These are phyloP conservation scores for Cardiospermum halicacabum DNA, from an alignment of 345 rosid genomes.

Conservation along the genomic window DNA sequence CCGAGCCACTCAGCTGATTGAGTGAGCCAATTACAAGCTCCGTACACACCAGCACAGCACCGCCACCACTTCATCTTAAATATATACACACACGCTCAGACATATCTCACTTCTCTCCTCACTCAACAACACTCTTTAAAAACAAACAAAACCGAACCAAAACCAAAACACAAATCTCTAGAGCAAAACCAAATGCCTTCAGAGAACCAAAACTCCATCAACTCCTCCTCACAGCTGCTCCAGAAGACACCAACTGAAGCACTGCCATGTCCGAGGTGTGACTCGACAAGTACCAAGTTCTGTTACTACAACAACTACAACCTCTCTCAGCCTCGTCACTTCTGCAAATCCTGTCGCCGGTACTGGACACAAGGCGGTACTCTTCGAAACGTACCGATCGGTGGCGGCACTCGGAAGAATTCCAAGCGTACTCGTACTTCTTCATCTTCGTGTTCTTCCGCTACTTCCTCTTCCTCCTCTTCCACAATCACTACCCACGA, in stretches of 20 bases:
- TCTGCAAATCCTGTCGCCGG: constrained; percentile 67
- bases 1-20: constrained; percentile 11
- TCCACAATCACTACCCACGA: constrained; percentile 25
- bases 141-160: constrained; percentile 31
- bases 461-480: constrained; percentile 19
- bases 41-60: not conserved
- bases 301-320: constrained; percentile 71
- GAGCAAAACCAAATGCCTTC: constrained; percentile 14
- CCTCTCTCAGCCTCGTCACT: constrained; percentile 63
- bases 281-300: constrained; percentile 53
- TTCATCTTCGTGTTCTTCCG: constrained; percentile 18
- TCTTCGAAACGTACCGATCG: constrained; percentile 62
- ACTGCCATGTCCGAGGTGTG: constrained; percentile 57
- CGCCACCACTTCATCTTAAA: not conserved
- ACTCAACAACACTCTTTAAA: not conserved
- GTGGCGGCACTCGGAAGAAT: constrained; percentile 59
- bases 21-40: not conserved
- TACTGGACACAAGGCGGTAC: constrained; percentile 76
- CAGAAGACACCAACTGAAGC: constrained; percentile 29
- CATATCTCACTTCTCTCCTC: not conserved
- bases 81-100: not conserved
- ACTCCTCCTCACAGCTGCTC: constrained; percentile 22
- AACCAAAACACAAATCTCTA: constrained; percentile 13
- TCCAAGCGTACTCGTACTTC: constrained; percentile 42
- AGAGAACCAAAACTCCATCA: too few relatives aligned